These are phyloP conservation scores for Russula virescens DNA, from an alignment of 768 basidiomycete genomes.

Conservation along the genomic window DNA sequence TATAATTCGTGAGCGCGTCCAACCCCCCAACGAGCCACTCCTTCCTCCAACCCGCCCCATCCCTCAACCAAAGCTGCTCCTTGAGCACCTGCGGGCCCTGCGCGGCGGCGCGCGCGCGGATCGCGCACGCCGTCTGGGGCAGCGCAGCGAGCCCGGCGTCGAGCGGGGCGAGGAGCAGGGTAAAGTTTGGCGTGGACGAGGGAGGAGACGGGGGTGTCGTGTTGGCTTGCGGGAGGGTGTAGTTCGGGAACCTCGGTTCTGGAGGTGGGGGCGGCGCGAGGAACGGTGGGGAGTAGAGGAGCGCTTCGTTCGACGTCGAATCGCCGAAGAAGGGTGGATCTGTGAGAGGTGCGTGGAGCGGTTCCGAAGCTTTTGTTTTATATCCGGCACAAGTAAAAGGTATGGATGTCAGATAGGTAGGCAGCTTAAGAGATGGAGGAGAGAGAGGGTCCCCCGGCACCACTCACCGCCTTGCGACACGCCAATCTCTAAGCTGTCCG, in stretches of 20 bases:
- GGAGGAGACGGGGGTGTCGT: constrained; percentile 40
- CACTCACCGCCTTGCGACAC: constrained; percentile 37
- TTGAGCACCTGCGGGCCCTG: constrained; percentile 32
- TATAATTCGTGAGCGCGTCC: constrained; percentile 67
- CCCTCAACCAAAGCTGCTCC: constrained; percentile 52
- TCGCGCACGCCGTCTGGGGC: constrained; percentile 55
- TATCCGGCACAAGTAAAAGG: no score
- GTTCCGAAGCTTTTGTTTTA: constrained; percentile 16
- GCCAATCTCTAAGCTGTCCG: constrained; percentile 53
- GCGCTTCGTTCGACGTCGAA: constrained; percentile 63
- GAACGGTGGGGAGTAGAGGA: constrained; percentile 63
- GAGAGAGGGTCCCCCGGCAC: no score
- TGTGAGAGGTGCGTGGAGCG: constrained; percentile 42
- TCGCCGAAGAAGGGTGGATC: constrained; percentile 60
- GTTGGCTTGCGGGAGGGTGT: constrained; percentile 60
- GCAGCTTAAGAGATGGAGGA: no score
- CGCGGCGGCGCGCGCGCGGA: constrained; percentile 31
- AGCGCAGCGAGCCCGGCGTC: constrained; percentile 36
- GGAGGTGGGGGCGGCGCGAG: constrained; percentile 31
- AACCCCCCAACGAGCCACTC: constrained; percentile 65
- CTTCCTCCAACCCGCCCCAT: constrained; percentile 53
- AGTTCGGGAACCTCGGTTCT: constrained; percentile 63
- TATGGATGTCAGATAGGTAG: no score
- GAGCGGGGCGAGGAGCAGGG: constrained; percentile 52
- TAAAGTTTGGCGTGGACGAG: constrained; percentile 41